phyloP scores from a whole-genome alignment of 1,284 basidiomycete species.

The Amylostereum chailletii region DNA sequence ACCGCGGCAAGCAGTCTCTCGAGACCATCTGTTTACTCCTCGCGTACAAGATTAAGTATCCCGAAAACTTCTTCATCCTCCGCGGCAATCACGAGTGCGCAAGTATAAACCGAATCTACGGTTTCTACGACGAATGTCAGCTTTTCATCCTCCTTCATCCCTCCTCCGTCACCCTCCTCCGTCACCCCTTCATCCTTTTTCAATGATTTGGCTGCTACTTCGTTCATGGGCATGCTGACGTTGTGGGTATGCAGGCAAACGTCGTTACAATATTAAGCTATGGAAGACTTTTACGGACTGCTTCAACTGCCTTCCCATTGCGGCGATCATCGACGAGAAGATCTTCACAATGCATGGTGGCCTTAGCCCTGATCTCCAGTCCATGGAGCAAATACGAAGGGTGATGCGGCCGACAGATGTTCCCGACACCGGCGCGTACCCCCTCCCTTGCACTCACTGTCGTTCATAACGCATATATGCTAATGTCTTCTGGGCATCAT shows the following conservation, averaged over 20 bases:
- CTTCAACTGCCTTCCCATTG: conserved; percentile 93
- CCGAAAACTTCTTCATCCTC: conserved; percentile 95
- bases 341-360: conserved; percentile 95
- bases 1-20: conserved; percentile 89
- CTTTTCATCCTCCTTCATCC: conserved; percentile 22
- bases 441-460: conserved; percentile 6
- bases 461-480: neutral
- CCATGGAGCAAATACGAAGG: conserved; percentile 99
- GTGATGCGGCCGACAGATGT: conserved; percentile 99
- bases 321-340: conserved; percentile 95
- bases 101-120: conserved; percentile 92
- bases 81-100: conserved; percentile 94
- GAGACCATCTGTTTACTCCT: conserved; percentile 90
- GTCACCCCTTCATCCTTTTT: too few species aligned
- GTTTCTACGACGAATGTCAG: conserved; percentile 96
- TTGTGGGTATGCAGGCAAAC: conserved; percentile 62
- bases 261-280: conserved; percentile 95
- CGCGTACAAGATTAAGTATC: conserved; percentile 97
- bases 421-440: conserved; percentile 83
- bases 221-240: conserved; percentile 1
- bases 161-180: conserved; percentile 5
- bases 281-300: conserved; percentile 98
- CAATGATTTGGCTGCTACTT: too few species aligned
- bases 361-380: conserved; percentile 93
- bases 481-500: conserved; percentile 2